Evolutionary conservation across 148 eudicot genomes (phyloP).

Genomic region (Silene uniflora): DNA sequence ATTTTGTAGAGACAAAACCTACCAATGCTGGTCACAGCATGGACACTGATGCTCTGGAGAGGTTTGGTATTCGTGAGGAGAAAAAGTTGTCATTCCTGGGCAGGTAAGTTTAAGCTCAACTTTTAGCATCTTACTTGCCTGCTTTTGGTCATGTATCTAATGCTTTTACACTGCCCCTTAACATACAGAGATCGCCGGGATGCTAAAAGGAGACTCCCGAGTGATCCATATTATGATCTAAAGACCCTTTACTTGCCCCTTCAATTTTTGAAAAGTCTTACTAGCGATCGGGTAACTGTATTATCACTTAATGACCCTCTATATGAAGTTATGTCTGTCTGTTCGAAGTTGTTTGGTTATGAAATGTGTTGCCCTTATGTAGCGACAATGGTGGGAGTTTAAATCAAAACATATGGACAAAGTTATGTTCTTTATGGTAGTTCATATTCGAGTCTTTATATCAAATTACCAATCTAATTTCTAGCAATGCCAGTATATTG

Average conservation of each 20-base stretch:
- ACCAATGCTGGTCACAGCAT: conserved; percentile 27
- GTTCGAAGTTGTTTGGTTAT: no score
- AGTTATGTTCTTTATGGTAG: no score
- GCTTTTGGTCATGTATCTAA: not conserved
- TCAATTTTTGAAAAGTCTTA: conserved; percentile 59
- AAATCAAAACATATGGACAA: no score
- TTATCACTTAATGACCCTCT: conserved; percentile 1
- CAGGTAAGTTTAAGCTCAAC: conserved; percentile 45
- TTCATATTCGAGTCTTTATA: no score
- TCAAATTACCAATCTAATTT: no score
- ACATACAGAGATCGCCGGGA: conserved; percentile 65
- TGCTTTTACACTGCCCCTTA: conserved; percentile 2
- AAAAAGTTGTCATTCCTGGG: conserved; percentile 74
- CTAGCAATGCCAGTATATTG: not conserved
- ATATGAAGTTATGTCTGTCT: no score
- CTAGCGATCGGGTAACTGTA: conserved; percentile 70
- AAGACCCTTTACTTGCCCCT: no score
- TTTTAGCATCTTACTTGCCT: not conserved
- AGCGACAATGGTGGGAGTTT: no score
- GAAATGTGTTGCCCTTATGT: no score
- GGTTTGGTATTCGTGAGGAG: conserved; percentile 72
- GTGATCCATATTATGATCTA: conserved; percentile 73
- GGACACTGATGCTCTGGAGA: conserved; percentile 47
- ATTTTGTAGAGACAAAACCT: conserved; percentile 41
- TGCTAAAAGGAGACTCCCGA: conserved; percentile 61